Base-by-base conservation (phyloP, 352 stramenopile species). In the Phytophthora vignae region DNA sequence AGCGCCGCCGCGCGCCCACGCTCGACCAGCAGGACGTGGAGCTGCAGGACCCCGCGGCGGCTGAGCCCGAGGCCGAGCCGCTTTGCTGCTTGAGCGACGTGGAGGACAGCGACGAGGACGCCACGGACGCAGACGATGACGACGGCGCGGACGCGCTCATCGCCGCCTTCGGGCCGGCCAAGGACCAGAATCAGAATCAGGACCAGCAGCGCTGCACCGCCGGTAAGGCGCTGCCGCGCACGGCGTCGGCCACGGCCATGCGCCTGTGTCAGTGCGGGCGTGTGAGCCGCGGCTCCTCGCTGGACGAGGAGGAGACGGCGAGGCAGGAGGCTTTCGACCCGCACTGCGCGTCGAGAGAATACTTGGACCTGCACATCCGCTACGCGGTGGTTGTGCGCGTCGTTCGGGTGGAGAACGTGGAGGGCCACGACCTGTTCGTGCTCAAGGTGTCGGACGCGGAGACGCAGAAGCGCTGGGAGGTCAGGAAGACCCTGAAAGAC, bases 401-500 rank as follows among this genome's bases (percentile, higher is more conserved):
- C 2, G 72, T 79, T 2, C 62, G 67, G 2, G 79, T 90, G n/a
- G 82, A 82, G 33, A 74, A 62, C 9, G 70, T 77, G 15, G 71
- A 82, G 15, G 67, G 60, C 11, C 72, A 84, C 46, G 58, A 64
- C 42, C 27, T 70, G n/a, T 88, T 85, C 15, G 68, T 82, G 29
- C 53, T 90, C 4, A 83, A 83, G 62, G 81, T 90, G 40, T 75
- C 76, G 14, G 83, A 90, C 55, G 62, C 71, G 14, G 83, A 90
- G 77, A 87, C 83, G 21, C 74, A 86, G 55, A 84, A 84, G 60
- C 67, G 74, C 33, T 92, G 85, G 85, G 67, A 88, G 11, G 59
- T 89, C 11, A 69, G 69, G 27, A 92, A 92, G 74, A 87, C 69
- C 46, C 78, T 85, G 21, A 83, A 84, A 46, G 81, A 92, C 46